Evolutionary conservation across 2,329 filamentous ascomycete genomes (phyloP).

Genomic region (Pseudogymnoascus sp.): DNA sequence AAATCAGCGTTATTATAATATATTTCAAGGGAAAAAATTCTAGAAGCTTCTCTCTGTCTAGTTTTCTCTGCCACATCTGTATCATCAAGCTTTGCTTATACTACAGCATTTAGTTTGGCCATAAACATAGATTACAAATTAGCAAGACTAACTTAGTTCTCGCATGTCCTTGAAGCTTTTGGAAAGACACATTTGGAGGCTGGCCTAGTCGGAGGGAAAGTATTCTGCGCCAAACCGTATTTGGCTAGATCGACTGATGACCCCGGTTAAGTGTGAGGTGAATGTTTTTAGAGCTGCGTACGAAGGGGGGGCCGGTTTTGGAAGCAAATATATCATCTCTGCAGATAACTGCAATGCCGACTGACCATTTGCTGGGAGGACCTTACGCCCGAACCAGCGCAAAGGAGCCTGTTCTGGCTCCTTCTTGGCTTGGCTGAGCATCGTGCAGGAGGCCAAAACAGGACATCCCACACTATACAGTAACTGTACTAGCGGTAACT

Average conservation of each 20-base stretch:
- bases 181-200: neutral
- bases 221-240: neutral
- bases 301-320: neutral
- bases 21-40: too few relatives aligned
- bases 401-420: neutral
- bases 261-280: neutral
- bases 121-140: too few relatives aligned
- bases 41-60: too few relatives aligned
- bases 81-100: too few relatives aligned
- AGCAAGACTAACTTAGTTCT: too few relatives aligned
- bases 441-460: neutral
- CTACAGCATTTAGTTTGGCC: too few relatives aligned
- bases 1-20: too few relatives aligned
- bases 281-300: neutral
- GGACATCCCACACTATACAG: neutral
- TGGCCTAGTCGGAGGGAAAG: neutral
- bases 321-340: neutral
- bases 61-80: too few relatives aligned
- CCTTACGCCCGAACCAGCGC: too few relatives aligned
- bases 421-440: conserved; percentile 1
- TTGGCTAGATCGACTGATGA: neutral
- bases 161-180: neutral
- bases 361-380: too few relatives aligned
- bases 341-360: too few relatives aligned
- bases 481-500: neutral